Percentiles rank a stretch among this genome's conserved stretches.
These are phyloP conservation scores for Spizellomyces sp. DNA, from an alignment of 192 early-diverging fungal species.

Conservation along the genomic window DNA sequence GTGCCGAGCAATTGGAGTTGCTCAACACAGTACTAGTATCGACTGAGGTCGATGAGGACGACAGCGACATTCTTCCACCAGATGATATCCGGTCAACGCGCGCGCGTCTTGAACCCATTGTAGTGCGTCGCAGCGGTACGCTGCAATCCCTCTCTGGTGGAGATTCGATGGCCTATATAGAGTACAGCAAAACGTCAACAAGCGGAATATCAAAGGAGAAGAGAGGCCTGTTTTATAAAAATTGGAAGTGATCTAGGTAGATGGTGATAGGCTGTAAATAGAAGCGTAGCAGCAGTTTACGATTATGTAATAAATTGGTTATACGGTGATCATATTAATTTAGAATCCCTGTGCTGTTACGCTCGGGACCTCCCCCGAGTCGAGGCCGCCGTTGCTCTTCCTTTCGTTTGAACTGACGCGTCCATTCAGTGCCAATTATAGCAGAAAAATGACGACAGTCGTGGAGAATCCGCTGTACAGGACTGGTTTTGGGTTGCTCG, in stretches of 20 bases:
- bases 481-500: slow-evolving; percentile 15
- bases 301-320: too few species aligned
- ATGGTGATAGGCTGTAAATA: too few species aligned
- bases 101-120: not conserved
- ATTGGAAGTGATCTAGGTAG: too few species aligned
- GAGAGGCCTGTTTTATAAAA: too few species aligned
- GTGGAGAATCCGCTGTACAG: slow-evolving; percentile 17
- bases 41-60: slow-evolving; percentile 58
- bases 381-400: too few species aligned
- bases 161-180: slow-evolving; percentile 94
- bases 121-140: slow-evolving; percentile 49
- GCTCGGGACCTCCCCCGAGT: too few species aligned
- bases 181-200: slow-evolving; percentile 38
- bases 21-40: slow-evolving; percentile 79
- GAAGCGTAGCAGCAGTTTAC: too few species aligned
- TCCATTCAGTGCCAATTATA: too few species aligned
- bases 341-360: too few species aligned
- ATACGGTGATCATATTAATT: too few species aligned
- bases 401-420: too few species aligned
- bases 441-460: not conserved
- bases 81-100: slow-evolving; percentile 58
- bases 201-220: too few species aligned
- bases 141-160: slow-evolving; percentile 85
- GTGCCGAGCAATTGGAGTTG: slow-evolving; percentile 78
- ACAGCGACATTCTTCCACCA: slow-evolving; percentile 39